phyloP scores from a whole-genome alignment of 352 stramenopile genomes.

The Thalassiosira hispida region DNA sequence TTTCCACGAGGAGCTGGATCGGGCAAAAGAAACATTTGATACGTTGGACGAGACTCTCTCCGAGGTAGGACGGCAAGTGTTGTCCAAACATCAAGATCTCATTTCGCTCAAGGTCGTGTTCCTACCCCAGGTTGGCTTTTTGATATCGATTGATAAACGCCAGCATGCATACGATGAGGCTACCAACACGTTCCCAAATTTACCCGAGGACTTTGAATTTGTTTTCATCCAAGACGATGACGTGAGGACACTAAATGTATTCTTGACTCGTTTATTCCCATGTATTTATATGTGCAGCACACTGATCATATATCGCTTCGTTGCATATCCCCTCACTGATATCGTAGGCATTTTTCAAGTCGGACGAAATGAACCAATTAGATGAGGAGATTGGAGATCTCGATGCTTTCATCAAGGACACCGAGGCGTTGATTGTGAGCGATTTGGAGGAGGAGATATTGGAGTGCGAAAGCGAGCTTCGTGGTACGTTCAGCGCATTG shows the following conservation, averaged over 20 bases:
- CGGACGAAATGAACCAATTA: constrained; percentile 68
- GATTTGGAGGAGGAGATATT: constrained; percentile 85
- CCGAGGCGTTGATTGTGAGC: constrained; percentile 75
- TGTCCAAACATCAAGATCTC: constrained; percentile 49
- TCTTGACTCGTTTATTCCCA: too few species aligned
- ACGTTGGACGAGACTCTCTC: constrained; percentile 66
- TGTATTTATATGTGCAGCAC: too few species aligned
- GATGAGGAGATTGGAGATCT: constrained; percentile 83
- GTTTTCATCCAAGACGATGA: constrained; percentile 75
- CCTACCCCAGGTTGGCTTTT: constrained; percentile 78
- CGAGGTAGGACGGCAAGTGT: constrained; percentile 49
- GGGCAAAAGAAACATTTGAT: constrained; percentile 79
- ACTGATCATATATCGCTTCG: too few species aligned
- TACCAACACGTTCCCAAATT: constrained; percentile 54
- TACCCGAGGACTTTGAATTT: constrained; percentile 80
- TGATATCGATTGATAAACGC: constrained; percentile 67
- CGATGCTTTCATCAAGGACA: constrained; percentile 83
- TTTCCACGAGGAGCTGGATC: constrained; percentile 81
- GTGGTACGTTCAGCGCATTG: constrained; percentile 76
- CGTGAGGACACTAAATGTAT: too few species aligned
- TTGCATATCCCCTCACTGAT: too few species aligned
- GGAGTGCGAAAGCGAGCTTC: constrained; percentile 75
- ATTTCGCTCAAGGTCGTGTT: constrained; percentile 64
- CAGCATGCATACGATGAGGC: constrained; percentile 54
- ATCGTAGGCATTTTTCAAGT: constrained; percentile 87